Evolutionary conservation across 1,284 basidiomycete genomes (phyloP).

Genomic region (Bjerkandera adusta): DNA sequence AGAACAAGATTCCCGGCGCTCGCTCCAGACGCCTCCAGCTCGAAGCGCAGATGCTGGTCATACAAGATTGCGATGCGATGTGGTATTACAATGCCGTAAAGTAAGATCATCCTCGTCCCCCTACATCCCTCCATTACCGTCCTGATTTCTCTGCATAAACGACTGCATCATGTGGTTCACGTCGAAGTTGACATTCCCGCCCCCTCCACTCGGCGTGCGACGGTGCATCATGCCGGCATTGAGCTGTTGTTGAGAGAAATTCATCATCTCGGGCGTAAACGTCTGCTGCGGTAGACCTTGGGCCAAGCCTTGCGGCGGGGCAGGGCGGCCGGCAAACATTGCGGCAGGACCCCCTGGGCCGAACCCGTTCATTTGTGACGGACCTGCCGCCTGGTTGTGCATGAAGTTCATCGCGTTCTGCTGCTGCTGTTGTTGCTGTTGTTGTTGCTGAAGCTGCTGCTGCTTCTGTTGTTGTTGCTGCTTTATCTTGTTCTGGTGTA

Average conservation of each 20-base stretch:
- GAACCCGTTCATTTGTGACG: too few relatives aligned
- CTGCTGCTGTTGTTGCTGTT: conserved; percentile 8
- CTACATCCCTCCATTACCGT: neutral
- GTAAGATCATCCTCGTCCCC: neutral
- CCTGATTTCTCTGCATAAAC: conserved; percentile 47
- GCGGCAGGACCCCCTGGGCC: too few relatives aligned
- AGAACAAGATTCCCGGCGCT: too few relatives aligned
- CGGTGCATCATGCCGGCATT: conserved; percentile 19
- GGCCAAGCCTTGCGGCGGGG: neutral
- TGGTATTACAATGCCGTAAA: neutral
- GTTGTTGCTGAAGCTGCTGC: conserved; percentile 11
- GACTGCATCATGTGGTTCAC: conserved; percentile 60
- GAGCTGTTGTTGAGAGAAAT: conserved; percentile 18
- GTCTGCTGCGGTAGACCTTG: conserved; percentile 4
- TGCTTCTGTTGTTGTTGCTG: conserved; percentile 10
- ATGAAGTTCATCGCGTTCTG: neutral
- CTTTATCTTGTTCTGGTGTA: conserved; percentile 1
- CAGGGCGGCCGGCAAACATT: neutral
- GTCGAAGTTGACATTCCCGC: conserved; percentile 16
- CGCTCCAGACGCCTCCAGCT: neutral
- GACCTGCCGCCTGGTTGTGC: conserved; percentile 3
- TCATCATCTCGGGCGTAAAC: neutral
- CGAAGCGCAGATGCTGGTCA: neutral
- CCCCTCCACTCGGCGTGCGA: conserved; percentile 23
- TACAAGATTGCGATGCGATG: neutral